A percentile compares a stretch with the other conserved stretches of the same genome.
phyloP scores from a whole-genome alignment of 192 early-diverging fungal species.

The Dimargaris xerosporica region DNA sequence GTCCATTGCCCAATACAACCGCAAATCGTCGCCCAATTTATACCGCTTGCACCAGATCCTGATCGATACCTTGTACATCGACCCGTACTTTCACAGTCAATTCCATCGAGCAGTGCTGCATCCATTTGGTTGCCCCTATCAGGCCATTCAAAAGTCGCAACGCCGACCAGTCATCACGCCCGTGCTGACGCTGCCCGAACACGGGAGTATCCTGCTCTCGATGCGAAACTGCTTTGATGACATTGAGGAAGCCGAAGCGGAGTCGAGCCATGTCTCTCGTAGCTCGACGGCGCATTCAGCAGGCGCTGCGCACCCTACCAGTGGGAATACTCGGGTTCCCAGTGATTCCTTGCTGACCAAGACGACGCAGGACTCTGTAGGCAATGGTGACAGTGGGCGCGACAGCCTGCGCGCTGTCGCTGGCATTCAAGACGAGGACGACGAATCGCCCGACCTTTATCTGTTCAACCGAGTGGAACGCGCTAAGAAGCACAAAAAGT shows the following conservation, averaged over 20 bases:
- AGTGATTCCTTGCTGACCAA: background rate
- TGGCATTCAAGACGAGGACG: conserved; percentile 5
- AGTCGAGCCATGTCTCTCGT: background rate
- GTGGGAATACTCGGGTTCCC: background rate
- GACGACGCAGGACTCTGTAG: background rate
- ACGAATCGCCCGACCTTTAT: background rate
- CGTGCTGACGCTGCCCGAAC: conserved; percentile 51
- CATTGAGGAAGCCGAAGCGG: background rate
- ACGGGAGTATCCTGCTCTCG: conserved; percentile 57
- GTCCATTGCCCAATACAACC: conserved; percentile 33
- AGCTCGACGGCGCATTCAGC: background rate
- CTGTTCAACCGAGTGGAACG: background rate
- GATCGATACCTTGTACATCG: conserved; percentile 46
- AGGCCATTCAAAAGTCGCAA: conserved; percentile 20
- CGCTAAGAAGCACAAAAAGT: background rate
- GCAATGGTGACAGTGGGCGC: background rate
- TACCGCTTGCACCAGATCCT: conserved; percentile 42
- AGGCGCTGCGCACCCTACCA: background rate
- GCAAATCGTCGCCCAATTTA: conserved; percentile 38
- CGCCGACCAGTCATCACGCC: conserved; percentile 39
- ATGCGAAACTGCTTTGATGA: conserved; percentile 45
- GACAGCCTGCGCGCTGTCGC: background rate
- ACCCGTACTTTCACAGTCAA: conserved; percentile 37
- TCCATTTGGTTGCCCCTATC: conserved; percentile 29
- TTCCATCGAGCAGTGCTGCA: conserved; percentile 26